Base-by-base conservation (phyloP, 2,329 filamentous ascomycete genomes). In the Mariannaea sp. region DNA sequence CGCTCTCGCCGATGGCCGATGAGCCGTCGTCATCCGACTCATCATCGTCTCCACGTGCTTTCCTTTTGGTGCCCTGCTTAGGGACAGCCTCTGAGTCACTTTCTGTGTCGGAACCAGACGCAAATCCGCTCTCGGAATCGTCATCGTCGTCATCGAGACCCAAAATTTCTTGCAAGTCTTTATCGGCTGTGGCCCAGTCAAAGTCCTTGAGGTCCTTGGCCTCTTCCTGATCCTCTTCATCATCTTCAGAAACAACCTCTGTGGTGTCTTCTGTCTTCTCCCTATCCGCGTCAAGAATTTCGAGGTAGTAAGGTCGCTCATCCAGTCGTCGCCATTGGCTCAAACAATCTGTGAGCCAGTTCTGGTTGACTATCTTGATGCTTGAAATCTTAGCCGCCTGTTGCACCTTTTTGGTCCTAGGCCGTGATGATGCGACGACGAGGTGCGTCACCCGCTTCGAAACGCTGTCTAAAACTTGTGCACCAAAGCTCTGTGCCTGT, bases 291-390 rank as follows among this genome's bases (percentile, higher is more conserved):
- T 88, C 84, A 45, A 91, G 86, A 2, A 92, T 80, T n/a, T 87
- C 80, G 40, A 96, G 71, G n/a, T 89, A 76, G 66, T 93, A 96
- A 0, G 88, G 86, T 2, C 79, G 79, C 70, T 97, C 92, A 50
- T 94, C 86, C 9, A 95, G 77, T 51, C 83, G 86, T 58, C 82
- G 79, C 94, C 94, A 99, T 69, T 88, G 87, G 20, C 85, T 88
- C 58, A 97, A 84, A 49, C 87, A 95, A 61, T 92, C 88, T 26
- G 87, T 81, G 24, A 99, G 84, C 94, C 94, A 99, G 65, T 90
- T 85, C 47, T 92, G 89, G 62, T 88, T 92, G 41, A 99, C 94
- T 53, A 99, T 96, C 70, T 92, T 92, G 71, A 97, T 89, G 45
- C 85, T 84, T 0, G 88, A 79, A 49, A 91, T 88, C 58, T 86